Evolutionary conservation across 2,329 filamentous ascomycete species (phyloP).

Genomic region (Mycosphaerella arachidis): DNA sequence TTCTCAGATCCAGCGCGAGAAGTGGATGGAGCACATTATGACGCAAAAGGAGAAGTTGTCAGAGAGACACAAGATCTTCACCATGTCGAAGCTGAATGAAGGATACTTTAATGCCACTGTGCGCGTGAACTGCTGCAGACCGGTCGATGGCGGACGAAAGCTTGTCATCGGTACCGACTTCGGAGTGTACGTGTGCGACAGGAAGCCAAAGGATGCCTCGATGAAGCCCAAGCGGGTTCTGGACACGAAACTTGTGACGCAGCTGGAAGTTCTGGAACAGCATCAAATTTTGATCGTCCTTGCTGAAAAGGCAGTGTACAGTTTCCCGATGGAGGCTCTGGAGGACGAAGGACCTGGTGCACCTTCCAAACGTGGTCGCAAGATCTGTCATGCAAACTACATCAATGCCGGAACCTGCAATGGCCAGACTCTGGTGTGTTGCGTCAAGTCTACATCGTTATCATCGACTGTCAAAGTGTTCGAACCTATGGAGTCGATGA

Average conservation of each 20-base stretch:
- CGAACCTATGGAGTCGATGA: slow-evolving; percentile 91
- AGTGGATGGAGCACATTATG: slow-evolving; percentile 96
- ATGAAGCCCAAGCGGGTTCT: slow-evolving; percentile 74
- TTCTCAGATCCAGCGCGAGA: slow-evolving; percentile 80
- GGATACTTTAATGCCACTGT: slow-evolving; percentile 88
- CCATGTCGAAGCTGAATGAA: slow-evolving; percentile 66
- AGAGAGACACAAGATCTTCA: slow-evolving; percentile 67
- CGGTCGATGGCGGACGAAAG: slow-evolving; percentile 92
- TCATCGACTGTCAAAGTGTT: slow-evolving; percentile 99
- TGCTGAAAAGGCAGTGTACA: slow-evolving; percentile 86
- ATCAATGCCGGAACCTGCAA: slow-evolving; percentile 97
- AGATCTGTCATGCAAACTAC: slow-evolving; percentile 97
- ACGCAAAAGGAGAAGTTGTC: slow-evolving; percentile 81
- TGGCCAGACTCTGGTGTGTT: slow-evolving; percentile 89
- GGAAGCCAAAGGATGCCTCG: slow-evolving; percentile 75
- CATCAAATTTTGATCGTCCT: slow-evolving; percentile 88
- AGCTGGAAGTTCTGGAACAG: slow-evolving; percentile 93
- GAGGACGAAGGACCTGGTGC: slow-evolving; percentile 73
- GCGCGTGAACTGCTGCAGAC: slow-evolving; percentile 89
- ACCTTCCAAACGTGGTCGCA: slow-evolving; percentile 79
- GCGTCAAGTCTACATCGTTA: slow-evolving; percentile 87
- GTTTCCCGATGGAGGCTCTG: slow-evolving; percentile 80
- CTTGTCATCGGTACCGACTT: slow-evolving; percentile 91
- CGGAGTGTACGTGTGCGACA: slow-evolving; percentile 87
- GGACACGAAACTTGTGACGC: slow-evolving; percentile 81